Percentiles rank a stretch among this genome's conserved stretches.
These are phyloP conservation scores for Musa balbisiana DNA, from an alignment of 202 grass and related monocot species.

Conservation along the genomic window DNA sequence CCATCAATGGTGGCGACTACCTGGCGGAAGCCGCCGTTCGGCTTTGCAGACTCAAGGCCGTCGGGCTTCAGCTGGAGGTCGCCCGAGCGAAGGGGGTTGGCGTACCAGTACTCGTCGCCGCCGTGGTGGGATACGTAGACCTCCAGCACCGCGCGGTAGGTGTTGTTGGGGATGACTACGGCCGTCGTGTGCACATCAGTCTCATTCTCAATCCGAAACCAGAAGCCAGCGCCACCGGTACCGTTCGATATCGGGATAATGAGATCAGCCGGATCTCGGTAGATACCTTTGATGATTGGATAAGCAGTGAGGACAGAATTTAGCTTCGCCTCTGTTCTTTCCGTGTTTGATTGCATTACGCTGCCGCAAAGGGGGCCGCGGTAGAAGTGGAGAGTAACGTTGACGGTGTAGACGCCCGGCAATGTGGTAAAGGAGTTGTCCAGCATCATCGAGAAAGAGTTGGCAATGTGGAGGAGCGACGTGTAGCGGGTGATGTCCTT, in stretches of 20 bases:
- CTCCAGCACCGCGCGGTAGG: slow-evolving; percentile 9
- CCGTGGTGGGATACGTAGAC: slow-evolving; percentile 18
- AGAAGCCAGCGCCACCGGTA: not conserved
- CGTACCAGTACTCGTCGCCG: slow-evolving; percentile 12
- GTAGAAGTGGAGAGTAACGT: slow-evolving; percentile 14
- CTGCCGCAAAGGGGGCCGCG: not conserved
- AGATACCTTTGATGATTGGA: not conserved
- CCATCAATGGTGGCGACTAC: slow-evolving; percentile 12
- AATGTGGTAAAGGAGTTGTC: not conserved
- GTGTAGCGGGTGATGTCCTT: slow-evolving; percentile 14
- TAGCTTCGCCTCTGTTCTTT: no score
- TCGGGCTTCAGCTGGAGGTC: not conserved
- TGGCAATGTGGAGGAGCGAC: not conserved
- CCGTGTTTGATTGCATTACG: not conserved
- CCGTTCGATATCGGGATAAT: slow-evolving; percentile 6
- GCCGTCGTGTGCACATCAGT: not conserved
- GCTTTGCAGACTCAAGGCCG: not conserved
- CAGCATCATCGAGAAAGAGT: slow-evolving; percentile 5
- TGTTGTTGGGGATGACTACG: not conserved
- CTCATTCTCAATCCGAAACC: slow-evolving; percentile 6
- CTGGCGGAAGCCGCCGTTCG: slow-evolving; percentile 19
- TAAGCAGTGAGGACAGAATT: not conserved
- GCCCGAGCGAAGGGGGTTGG: not conserved
- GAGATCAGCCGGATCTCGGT: slow-evolving; percentile 8
- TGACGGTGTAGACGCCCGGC: slow-evolving; percentile 3